A percentile compares a stretch with the other conserved stretches of the same genome.
These are phyloP conservation scores for Phaseolus lunatus DNA, from an alignment of 306 rosid genomes.

Conservation along the genomic window DNA sequence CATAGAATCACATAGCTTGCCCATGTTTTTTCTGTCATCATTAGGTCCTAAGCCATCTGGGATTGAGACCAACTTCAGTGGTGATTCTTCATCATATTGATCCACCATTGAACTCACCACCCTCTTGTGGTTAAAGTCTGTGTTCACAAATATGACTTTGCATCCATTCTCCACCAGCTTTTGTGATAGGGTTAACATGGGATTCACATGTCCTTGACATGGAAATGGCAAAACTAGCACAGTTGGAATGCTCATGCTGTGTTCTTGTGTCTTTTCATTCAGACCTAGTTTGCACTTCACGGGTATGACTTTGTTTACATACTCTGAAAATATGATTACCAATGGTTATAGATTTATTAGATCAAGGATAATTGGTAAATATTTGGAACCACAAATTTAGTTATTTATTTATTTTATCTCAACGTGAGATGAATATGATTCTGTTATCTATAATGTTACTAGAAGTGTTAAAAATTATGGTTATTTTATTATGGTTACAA, in stretches of 20 bases:
- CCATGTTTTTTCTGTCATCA: constrained; percentile 42
- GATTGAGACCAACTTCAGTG: constrained; percentile 36
- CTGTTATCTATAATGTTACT: no score
- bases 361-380: no score
- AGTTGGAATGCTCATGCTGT: constrained; percentile 32
- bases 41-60: constrained; percentile 51
- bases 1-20: neutral
- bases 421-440: no score
- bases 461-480: no score
- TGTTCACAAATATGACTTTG: constrained; percentile 47
- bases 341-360: no score
- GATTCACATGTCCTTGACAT: constrained; percentile 50
- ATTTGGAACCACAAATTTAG: no score
- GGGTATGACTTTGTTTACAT: no score
- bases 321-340: no score
- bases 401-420: no score
- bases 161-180: constrained; percentile 34
- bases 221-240: constrained; percentile 44
- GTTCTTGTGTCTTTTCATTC: no score
- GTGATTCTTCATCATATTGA: constrained; percentile 1
- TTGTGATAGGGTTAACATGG: constrained; percentile 46
- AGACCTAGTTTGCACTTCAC: no score
- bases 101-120: neutral
- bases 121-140: neutral
- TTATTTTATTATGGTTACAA: no score